Evolutionary conservation across 2,329 filamentous ascomycete species (phyloP).

Genomic region (Apiospora hydei): DNA sequence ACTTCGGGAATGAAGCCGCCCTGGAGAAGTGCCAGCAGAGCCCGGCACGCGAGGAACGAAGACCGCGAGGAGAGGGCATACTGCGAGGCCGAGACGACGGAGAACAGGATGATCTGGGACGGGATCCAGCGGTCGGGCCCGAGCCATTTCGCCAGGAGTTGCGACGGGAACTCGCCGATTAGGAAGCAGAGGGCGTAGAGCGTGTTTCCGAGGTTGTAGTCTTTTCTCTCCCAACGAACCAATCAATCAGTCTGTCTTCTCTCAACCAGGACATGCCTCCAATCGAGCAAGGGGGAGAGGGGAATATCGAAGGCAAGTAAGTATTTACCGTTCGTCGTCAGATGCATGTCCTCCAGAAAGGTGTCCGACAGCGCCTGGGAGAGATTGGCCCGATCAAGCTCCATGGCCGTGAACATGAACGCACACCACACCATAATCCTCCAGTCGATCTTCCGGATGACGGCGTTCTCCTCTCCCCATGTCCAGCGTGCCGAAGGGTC

Average conservation of each 20-base stretch:
- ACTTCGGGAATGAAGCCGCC: conserved; percentile 43
- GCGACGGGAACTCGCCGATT: conserved; percentile 65
- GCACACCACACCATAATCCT: conserved; percentile 49
- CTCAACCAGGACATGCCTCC: not conserved
- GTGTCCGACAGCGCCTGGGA: conserved; percentile 66
- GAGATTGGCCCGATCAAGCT: conserved; percentile 68
- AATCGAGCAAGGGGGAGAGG: not conserved
- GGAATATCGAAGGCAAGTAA: not conserved
- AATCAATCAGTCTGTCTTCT: not conserved
- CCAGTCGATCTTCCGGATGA: conserved; percentile 57
- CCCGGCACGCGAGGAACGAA: conserved; percentile 29
- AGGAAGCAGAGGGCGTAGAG: conserved; percentile 63
- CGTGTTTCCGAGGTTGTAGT: conserved; percentile 61
- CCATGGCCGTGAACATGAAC: conserved; percentile 67
- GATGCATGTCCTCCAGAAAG: conserved; percentile 60
- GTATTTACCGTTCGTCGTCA: conserved; percentile 51
- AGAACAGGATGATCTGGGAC: conserved; percentile 42
- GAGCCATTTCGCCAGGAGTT: conserved; percentile 60
- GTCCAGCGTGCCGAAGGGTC: conserved; percentile 62
- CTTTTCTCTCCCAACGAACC: not conserved
- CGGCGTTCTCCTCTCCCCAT: conserved; percentile 57
- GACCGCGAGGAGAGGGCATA: conserved; percentile 36
- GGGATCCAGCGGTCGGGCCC: conserved; percentile 44
- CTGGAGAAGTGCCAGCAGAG: conserved; percentile 30
- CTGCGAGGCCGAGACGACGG: conserved; percentile 40